These are phyloP conservation scores for Gnaphalium uliginosum DNA, from an alignment of 129 eudicot species.

Conservation along the genomic window DNA sequence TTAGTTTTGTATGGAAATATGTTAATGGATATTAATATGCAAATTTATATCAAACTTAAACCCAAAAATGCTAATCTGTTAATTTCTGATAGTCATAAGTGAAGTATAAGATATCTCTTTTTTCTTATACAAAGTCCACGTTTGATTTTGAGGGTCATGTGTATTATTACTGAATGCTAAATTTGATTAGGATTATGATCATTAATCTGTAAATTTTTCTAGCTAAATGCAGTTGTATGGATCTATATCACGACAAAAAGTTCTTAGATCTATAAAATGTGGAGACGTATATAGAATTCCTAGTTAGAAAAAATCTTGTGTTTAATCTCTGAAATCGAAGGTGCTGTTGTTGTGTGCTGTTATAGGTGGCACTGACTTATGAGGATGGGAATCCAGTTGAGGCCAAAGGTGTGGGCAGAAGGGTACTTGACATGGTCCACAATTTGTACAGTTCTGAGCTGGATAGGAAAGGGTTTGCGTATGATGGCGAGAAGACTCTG, in stretches of 20 bases:
- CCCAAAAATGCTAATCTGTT: neutral
- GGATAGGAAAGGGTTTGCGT: slow-evolving; percentile 41
- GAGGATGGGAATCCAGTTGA: slow-evolving; percentile 53
- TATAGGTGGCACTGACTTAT: slow-evolving; percentile 45
- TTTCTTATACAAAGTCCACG: neutral
- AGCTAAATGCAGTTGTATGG: neutral
- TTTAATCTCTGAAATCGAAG: neutral
- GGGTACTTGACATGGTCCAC: slow-evolving; percentile 39
- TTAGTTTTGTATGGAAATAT: neutral
- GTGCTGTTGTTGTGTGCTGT: slow-evolving; percentile 3
- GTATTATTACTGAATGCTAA: neutral
- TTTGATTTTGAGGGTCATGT: slow-evolving; percentile 11
- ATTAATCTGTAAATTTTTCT: neutral
- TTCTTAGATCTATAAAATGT: neutral
- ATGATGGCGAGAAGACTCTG: slow-evolving; percentile 53
- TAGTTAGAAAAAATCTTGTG: neutral
- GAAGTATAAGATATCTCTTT: neutral
- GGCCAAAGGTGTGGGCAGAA: slow-evolving; percentile 47
- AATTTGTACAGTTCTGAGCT: slow-evolving; percentile 31
- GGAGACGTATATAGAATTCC: neutral
- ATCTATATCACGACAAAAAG: neutral
- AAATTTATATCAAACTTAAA: neutral
- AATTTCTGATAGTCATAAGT: neutral
- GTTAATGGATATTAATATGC: too few species aligned
- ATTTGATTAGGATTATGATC: neutral